phyloP scores from a whole-genome alignment of 805 yeast species.

The Schizosaccharomyces octosporus region DNA sequence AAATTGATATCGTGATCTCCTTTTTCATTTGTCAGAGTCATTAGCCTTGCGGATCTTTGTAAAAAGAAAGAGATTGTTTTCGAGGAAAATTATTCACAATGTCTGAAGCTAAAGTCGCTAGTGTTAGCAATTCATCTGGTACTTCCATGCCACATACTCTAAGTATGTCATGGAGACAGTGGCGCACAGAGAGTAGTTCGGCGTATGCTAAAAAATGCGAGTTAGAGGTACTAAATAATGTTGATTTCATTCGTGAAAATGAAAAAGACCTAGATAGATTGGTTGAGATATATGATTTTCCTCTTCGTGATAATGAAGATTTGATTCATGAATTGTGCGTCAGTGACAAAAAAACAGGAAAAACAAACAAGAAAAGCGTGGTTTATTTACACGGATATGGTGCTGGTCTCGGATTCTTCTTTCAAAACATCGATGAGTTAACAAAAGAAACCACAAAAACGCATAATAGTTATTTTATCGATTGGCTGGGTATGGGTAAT shows the following conservation, averaged over 20 bases:
- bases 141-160: neutral
- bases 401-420: slow-evolving; percentile 65
- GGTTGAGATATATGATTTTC: neutral
- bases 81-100: neutral
- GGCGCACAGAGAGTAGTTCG: neutral
- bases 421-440: slow-evolving; percentile 38
- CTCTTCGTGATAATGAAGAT: neutral
- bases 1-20: too few relatives aligned
- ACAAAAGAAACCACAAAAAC: slow-evolving; percentile 12
- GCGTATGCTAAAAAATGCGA: neutral
- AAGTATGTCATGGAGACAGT: neutral
- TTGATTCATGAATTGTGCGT: neutral
- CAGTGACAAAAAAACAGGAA: neutral
- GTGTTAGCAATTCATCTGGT: neutral
- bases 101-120: neutral
- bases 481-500: slow-evolving; percentile 73
- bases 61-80: too few relatives aligned
- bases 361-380: slow-evolving; percentile 3
- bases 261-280: neutral
- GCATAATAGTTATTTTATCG: slow-evolving; percentile 69
- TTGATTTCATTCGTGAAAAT: neutral
- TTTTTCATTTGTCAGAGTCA: too few relatives aligned
- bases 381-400: slow-evolving; percentile 84
- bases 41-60: too few relatives aligned
- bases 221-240: neutral